Evolutionary conservation across 768 basidiomycete genomes (phyloP).

Genomic region (Sporobolomyces pararoseus): DNA sequence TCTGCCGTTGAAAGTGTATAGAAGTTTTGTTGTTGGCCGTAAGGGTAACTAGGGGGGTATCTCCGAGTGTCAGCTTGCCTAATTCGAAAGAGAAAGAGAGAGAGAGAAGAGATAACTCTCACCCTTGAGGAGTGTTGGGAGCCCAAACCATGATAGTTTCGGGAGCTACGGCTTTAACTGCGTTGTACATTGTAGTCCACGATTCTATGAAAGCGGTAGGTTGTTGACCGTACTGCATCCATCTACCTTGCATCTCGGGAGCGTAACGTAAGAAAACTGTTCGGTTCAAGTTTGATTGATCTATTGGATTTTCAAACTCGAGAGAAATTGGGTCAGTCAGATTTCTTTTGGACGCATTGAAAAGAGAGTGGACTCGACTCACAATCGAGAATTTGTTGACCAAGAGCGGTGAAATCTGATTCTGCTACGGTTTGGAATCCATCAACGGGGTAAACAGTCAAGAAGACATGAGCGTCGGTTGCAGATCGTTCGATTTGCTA

Average conservation of each 20-base stretch:
- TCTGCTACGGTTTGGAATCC: slow-evolving; percentile 40
- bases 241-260: slow-evolving; percentile 47
- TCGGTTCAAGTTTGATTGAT: slow-evolving; percentile 42
- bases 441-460: slow-evolving; percentile 45
- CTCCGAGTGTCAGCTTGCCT: not conserved
- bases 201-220: slow-evolving; percentile 40
- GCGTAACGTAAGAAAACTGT: slow-evolving; percentile 46
- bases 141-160: slow-evolving; percentile 45
- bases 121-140: slow-evolving; percentile 44
- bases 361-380: not conserved
- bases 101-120: not conserved
- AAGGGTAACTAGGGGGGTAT: slow-evolving; percentile 39
- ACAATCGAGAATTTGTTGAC: slow-evolving; percentile 45
- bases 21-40: slow-evolving; percentile 32
- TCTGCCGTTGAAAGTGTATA: slow-evolving; percentile 26
- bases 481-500: slow-evolving; percentile 42
- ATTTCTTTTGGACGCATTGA: not conserved
- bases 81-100: not conserved
- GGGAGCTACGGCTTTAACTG: slow-evolving; percentile 43
- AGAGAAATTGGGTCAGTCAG: not conserved
- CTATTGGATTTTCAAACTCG: slow-evolving; percentile 3
- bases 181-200: slow-evolving; percentile 42
- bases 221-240: slow-evolving; percentile 44
- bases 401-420: slow-evolving; percentile 43
- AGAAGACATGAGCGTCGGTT: slow-evolving; percentile 46